Conservation (phyloP, 768 basidiomycete genomes). For the Naganishia randhawae region DNA sequence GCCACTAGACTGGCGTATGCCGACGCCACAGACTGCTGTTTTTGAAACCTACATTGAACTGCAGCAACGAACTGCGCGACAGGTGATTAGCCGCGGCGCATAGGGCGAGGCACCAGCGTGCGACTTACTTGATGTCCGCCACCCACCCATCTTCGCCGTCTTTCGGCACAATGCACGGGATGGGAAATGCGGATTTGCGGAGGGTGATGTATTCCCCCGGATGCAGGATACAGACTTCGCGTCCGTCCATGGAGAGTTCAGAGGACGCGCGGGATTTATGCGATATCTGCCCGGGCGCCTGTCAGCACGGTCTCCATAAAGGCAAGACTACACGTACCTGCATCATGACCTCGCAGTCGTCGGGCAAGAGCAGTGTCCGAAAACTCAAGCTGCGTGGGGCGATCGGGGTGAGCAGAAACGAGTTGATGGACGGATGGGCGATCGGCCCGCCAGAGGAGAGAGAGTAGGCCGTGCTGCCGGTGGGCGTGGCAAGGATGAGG, state of each 20-base stretch:
- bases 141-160: constrained; percentile 87
- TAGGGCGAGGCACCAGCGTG: background rate
- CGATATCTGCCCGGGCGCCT: constrained; percentile 62
- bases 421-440: constrained; percentile 84
- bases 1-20: constrained; percentile 27
- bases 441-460: constrained; percentile 93
- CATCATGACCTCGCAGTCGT: constrained; percentile 49
- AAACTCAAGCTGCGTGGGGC: constrained; percentile 90
- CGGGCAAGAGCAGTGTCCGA: constrained; percentile 82
- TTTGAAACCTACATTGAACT: constrained; percentile 87
- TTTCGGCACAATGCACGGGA: constrained; percentile 72
- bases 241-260: constrained; percentile 89
- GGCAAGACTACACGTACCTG: constrained; percentile 39
- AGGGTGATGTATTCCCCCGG: constrained; percentile 83
- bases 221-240: constrained; percentile 72
- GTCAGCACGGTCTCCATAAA: background rate
- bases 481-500: constrained; percentile 88
- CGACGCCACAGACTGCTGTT: constrained; percentile 44
- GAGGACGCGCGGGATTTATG: constrained; percentile 78
- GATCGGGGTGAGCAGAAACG: constrained; percentile 89
- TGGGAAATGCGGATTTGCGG: constrained; percentile 77
- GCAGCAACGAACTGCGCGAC: constrained; percentile 66
- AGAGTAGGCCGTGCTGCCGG: constrained; percentile 94
- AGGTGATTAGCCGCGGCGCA: constrained; percentile 5
- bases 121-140: constrained; percentile 69